Evolutionary conservation across 176 grass and related monocot species (phyloP).

Genomic region (Panicum miliaceum): DNA sequence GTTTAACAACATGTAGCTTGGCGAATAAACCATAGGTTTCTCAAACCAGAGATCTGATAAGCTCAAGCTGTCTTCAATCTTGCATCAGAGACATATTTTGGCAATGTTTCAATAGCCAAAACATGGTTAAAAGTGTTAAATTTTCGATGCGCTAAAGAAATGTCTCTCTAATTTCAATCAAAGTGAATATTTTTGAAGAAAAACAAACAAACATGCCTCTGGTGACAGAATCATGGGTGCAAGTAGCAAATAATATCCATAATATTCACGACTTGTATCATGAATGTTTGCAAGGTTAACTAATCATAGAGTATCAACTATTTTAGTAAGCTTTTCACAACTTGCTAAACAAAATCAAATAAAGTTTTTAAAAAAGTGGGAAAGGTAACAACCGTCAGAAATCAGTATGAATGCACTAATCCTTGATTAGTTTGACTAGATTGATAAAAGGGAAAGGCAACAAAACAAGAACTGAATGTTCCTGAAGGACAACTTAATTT

Average conservation of each 20-base stretch:
- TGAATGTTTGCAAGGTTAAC: constrained; percentile 2
- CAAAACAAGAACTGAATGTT: not conserved
- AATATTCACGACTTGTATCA: constrained; percentile 5
- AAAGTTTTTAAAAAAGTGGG: not conserved
- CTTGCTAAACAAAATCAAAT: constrained; percentile 11
- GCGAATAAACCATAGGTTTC: constrained; percentile 78
- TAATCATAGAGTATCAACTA: constrained; percentile 3
- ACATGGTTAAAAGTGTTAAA: constrained; percentile 55
- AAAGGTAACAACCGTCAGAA: constrained; percentile 6
- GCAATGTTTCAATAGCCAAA: constrained; percentile 66
- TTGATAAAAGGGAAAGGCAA: not conserved
- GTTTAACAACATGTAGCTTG: constrained; percentile 55
- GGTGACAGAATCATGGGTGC: not conserved
- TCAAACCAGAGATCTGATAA: constrained; percentile 76
- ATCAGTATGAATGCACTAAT: not conserved
- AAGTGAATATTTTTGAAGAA: constrained; percentile 7
- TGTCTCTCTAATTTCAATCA: not conserved
- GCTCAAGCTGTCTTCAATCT: constrained; percentile 66
- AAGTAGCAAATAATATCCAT: not conserved
- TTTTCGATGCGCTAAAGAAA: constrained; percentile 43
- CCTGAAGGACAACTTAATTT: not conserved
- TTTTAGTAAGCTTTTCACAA: not conserved
- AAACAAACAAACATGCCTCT: not conserved
- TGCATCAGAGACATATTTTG: constrained; percentile 66
- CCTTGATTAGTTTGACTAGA: not conserved